phyloP scores from a whole-genome alignment of 83 land plant species.

The Larix sibirica region DNA sequence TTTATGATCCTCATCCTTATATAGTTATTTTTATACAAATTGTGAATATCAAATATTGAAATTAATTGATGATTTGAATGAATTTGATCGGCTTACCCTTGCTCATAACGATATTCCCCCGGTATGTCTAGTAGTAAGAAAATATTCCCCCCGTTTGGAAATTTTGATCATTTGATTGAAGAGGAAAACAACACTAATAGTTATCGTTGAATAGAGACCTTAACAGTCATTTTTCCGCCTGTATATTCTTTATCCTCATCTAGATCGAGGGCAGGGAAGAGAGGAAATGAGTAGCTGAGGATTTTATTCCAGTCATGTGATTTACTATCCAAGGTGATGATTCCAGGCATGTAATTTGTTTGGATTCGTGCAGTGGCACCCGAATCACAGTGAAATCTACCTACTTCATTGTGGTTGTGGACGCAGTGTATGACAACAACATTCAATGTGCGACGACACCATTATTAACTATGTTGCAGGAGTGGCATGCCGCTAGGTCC shows the following conservation, averaged over 20 bases:
- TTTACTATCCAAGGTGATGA: constrained; percentile 71
- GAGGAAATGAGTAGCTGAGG: constrained; percentile 51
- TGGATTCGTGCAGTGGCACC: constrained; percentile 26
- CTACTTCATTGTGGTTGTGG: constrained; percentile 28
- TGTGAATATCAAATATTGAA: too few species aligned
- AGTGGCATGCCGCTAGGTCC: too few species aligned
- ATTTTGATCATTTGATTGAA: too few species aligned
- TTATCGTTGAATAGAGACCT: constrained; percentile 32
- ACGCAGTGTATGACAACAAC: too few species aligned
- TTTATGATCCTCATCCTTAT: too few species aligned
- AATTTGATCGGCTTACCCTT: constrained; percentile 43
- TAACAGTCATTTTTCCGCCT: constrained; percentile 69
- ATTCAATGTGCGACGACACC: too few species aligned
- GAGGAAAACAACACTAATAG: too few species aligned
- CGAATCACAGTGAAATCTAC: constrained; percentile 55
- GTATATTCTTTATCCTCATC: constrained; percentile 55
- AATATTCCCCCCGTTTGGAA: constrained; percentile 9
- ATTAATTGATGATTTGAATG: too few species aligned
- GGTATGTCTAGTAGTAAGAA: constrained; percentile 70
- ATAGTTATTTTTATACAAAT: too few species aligned
- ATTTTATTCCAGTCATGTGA: constrained; percentile 69
- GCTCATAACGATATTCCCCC: constrained; percentile 57
- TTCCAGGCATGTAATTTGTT: constrained; percentile 66
- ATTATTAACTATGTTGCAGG: too few species aligned
- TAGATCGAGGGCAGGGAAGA: constrained; percentile 72